Evolutionary conservation across 371 early-diverging fungal species (phyloP).

Genomic region (Amoeboaphelidium protococcarum): DNA sequence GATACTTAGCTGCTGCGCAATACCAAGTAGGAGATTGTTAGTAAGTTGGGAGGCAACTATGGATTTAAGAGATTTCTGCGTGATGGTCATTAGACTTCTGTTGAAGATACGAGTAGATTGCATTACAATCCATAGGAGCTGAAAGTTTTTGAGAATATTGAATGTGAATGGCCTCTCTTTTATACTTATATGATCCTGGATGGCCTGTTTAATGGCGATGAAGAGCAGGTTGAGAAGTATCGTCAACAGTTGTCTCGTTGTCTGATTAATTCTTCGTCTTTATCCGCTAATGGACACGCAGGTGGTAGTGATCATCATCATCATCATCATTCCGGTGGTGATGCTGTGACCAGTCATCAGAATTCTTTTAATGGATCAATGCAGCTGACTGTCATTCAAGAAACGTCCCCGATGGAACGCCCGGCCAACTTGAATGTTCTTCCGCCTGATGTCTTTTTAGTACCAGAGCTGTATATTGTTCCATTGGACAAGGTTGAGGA

Average conservation of each 20-base stretch:
- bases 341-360: neutral
- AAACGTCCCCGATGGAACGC: neutral
- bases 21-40: constrained; percentile 43
- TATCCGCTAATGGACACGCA: constrained; percentile 5
- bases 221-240: constrained; percentile 38
- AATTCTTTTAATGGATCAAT: neutral
- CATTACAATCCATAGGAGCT: constrained; percentile 64
- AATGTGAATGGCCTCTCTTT: constrained; percentile 77
- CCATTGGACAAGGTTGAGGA: constrained; percentile 38
- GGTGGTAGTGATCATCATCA: neutral
- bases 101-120: constrained; percentile 40
- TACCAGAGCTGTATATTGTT: constrained; percentile 61
- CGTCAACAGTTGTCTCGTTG: constrained; percentile 30
- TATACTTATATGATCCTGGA: constrained; percentile 67
- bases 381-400: neutral
- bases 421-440: neutral
- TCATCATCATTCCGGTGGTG: neutral
- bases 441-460: constrained; percentile 16
- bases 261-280: constrained; percentile 31
- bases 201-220: constrained; percentile 40
- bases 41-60: constrained; percentile 53
- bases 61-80: constrained; percentile 66
- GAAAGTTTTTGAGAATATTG: constrained; percentile 55
- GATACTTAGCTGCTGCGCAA: constrained; percentile 31
- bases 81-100: constrained; percentile 62